phyloP scores from a whole-genome alignment of 2,329 filamentous ascomycete genomes.

The Apiospora malaysiana region DNA sequence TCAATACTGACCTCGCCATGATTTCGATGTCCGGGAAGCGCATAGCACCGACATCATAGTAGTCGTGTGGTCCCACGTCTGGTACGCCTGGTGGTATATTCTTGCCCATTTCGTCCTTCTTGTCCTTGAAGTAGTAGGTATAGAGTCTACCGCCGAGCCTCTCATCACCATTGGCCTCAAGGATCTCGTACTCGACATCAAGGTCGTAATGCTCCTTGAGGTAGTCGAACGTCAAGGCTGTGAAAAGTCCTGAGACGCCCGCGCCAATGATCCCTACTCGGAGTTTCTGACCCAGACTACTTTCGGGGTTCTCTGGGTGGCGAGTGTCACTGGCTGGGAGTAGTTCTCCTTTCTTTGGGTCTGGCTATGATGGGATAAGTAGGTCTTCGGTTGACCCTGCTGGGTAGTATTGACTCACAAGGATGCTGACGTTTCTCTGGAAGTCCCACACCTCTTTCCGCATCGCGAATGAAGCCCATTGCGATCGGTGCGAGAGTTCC shows the following conservation, averaged over 20 bases:
- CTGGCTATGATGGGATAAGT: not conserved
- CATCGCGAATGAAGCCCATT: slow-evolving; percentile 1
- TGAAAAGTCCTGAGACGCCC: slow-evolving; percentile 28
- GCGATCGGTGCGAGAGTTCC: not conserved
- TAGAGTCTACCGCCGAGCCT: slow-evolving; percentile 30
- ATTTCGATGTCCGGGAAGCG: slow-evolving; percentile 30
- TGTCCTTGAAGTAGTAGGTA: slow-evolving; percentile 30
- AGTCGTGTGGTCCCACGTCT: slow-evolving; percentile 27
- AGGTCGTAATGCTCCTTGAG: slow-evolving; percentile 20
- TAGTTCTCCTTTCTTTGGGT: not conserved
- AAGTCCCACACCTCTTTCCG: not conserved
- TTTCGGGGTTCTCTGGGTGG: not conserved
- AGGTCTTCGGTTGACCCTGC: not conserved
- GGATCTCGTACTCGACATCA: slow-evolving; percentile 28
- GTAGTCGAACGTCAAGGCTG: slow-evolving; percentile 28
- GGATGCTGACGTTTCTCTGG: not conserved
- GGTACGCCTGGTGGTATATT: not conserved
- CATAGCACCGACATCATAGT: slow-evolving; percentile 34
- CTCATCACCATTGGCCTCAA: slow-evolving; percentile 27
- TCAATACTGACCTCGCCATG: slow-evolving; percentile 26
- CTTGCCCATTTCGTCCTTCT: not conserved
- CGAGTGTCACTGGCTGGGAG: not conserved
- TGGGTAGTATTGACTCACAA: not conserved
- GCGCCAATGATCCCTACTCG: slow-evolving; percentile 28
- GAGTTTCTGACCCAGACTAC: slow-evolving; percentile 14